A percentile compares a stretch with the other conserved stretches of the same genome.
These are phyloP conservation scores for Aspergillus sp. DNA, from an alignment of 2,329 filamentous ascomycete species.

Conservation along the genomic window DNA sequence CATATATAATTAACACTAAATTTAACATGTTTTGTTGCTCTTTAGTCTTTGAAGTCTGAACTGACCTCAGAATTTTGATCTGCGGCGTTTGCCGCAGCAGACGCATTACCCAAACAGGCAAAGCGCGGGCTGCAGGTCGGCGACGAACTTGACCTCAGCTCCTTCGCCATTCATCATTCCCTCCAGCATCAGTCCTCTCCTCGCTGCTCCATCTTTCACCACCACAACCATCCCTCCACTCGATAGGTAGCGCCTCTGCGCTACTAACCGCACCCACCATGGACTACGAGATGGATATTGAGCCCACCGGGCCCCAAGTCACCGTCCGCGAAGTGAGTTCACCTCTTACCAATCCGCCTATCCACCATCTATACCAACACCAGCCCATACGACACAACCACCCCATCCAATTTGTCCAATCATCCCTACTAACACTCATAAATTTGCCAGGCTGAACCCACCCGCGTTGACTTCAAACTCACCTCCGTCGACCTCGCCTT, in stretches of 20 bases:
- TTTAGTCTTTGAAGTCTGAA: background rate
- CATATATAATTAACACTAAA: background rate
- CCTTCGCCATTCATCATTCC: slow-evolving; percentile 7
- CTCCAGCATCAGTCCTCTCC: slow-evolving; percentile 6
- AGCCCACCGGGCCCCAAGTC: slow-evolving; percentile 51
- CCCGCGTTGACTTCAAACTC: slow-evolving; percentile 88
- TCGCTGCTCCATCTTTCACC: slow-evolving; percentile 6
- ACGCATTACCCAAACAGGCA: slow-evolving; percentile 23
- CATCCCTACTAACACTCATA: background rate
- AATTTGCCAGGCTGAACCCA: slow-evolving; percentile 66
- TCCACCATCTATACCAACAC: background rate
- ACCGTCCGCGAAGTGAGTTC: slow-evolving; percentile 49
- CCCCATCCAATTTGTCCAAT: background rate
- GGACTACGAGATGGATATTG: slow-evolving; percentile 52
- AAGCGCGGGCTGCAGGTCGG: slow-evolving; percentile 20
- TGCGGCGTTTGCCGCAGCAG: background rate
- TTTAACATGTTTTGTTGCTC: background rate
- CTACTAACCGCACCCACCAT: slow-evolving; percentile 29
- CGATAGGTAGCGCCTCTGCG: background rate
- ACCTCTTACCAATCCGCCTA: background rate
- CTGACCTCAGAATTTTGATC: background rate
- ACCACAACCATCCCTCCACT: background rate
- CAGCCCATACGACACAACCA: background rate
- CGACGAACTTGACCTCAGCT: slow-evolving; percentile 15
- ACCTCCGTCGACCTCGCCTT: slow-evolving; percentile 86